Percentiles rank a stretch among this genome's conserved stretches.
Conservation (phyloP, 139 green algal species). For the Edaphochlamys debaryana region DNA sequence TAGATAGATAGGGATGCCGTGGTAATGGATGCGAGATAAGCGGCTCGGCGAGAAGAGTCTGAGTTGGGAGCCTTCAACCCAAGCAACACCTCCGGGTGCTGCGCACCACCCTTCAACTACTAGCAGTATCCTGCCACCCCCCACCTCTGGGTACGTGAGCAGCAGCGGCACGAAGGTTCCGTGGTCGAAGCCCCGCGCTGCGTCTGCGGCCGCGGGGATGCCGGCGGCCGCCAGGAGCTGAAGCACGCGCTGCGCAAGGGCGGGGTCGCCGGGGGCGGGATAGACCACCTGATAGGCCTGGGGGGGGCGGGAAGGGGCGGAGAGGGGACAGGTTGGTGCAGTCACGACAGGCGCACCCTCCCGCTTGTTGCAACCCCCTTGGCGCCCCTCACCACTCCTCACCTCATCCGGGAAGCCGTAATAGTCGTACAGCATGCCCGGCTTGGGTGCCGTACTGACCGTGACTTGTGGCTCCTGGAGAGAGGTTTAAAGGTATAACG, state of each 20-base stretch:
- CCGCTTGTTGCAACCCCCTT: too few species aligned
- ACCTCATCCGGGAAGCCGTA: conserved; percentile 71
- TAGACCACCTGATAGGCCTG: conserved; percentile 73
- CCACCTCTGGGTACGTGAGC: conserved; percentile 71
- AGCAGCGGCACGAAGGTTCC: conserved; percentile 83
- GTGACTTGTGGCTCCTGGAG: conserved; percentile 2
- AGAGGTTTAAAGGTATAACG: too few species aligned
- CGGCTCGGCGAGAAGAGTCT: too few species aligned
- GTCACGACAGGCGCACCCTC: too few species aligned
- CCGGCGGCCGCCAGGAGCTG: conserved; percentile 61
- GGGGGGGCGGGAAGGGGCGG: not conserved
- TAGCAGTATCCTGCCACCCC: too few species aligned
- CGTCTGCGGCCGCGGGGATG: conserved; percentile 57
- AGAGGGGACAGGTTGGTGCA: too few species aligned
- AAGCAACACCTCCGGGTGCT: too few species aligned
- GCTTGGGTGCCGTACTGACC: conserved; percentile 23
- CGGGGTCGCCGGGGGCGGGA: conserved; percentile 60
- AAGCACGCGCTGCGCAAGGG: conserved; percentile 56
- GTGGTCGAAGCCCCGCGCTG: conserved; percentile 75
- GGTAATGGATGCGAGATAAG: too few species aligned
- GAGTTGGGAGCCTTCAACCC: too few species aligned
- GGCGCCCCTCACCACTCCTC: too few species aligned
- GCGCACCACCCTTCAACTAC: too few species aligned
- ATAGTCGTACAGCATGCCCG: conserved; percentile 79
- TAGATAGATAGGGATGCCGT: too few species aligned